Conservation (phyloP, 31 red algal genomes). For the Asparagopsis taxiformis region DNA sequence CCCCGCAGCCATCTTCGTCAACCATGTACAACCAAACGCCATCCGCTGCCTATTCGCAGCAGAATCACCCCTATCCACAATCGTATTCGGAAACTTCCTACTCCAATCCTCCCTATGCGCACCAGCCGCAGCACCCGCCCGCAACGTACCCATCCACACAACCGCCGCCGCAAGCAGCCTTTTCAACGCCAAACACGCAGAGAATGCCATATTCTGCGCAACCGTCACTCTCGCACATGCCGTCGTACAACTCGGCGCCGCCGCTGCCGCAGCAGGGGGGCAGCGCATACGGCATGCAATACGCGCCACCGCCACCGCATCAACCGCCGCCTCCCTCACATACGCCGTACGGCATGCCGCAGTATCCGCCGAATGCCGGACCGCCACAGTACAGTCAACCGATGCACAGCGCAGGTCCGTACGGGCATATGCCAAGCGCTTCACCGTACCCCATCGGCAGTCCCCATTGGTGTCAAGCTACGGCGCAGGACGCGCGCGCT, state of each 20-base stretch:
- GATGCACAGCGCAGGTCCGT: no score
- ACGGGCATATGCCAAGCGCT: no score
- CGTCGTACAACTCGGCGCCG: no score
- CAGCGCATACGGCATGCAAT: no score
- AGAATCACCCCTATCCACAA: background rate
- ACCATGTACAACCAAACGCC: no score
- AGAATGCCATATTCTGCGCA: background rate
- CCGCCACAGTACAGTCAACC: background rate
- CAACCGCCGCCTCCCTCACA: constrained; percentile 5
- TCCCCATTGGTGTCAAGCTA: constrained; percentile 12
- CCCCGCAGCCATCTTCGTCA: no score
- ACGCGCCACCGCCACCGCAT: constrained; percentile 11
- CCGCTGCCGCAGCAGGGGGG: no score
- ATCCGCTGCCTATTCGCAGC: no score
- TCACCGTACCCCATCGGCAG: constrained; percentile 16
- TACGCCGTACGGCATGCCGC: background rate
- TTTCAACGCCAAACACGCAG: background rate
- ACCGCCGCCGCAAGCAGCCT: background rate
- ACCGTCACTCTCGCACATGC: background rate
- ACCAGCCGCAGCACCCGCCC: no score
- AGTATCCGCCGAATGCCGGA: background rate
- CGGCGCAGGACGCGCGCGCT: constrained; percentile 24
- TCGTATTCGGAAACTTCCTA: constrained; percentile 6
- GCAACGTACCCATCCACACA: no score
- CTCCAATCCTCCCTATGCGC: no score